Percentiles rank a stretch among this genome's conserved stretches.
phyloP scores from a whole-genome alignment of 2,329 filamentous ascomycete species.

The Diplocarpon rosae region DNA sequence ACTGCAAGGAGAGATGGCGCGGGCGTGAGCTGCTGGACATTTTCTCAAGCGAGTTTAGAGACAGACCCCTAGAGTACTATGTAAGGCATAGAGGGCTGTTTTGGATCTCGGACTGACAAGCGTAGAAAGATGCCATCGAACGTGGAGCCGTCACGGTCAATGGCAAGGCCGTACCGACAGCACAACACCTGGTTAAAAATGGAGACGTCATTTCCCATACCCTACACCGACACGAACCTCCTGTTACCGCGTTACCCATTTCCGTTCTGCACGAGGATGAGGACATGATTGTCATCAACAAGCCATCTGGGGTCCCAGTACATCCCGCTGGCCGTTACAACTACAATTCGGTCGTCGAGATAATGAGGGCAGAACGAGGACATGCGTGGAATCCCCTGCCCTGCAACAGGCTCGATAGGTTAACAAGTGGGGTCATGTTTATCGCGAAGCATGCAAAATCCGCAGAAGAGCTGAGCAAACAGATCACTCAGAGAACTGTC shows the following conservation, averaged over 20 bases:
- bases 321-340: constrained; percentile 93
- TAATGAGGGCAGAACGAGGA: constrained; percentile 68
- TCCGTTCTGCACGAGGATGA: constrained; percentile 83
- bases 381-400: constrained; percentile 47
- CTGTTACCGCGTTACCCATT: constrained; percentile 71
- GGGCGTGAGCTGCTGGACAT: constrained; percentile 73
- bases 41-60: constrained; percentile 84
- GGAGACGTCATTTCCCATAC: constrained; percentile 89
- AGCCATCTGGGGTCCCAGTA: constrained; percentile 88
- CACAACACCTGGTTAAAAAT: constrained; percentile 67
- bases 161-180: constrained; percentile 53
- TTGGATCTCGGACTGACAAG: constrained; percentile 17
- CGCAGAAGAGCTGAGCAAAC: constrained; percentile 63
- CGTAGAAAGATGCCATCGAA: constrained; percentile 63
- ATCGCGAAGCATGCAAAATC: constrained; percentile 77
- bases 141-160: constrained; percentile 71
- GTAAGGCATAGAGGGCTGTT: constrained; percentile 32
- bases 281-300: constrained; percentile 92
- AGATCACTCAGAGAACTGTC: constrained; percentile 72
- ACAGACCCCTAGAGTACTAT: constrained; percentile 80
- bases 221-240: constrained; percentile 89
- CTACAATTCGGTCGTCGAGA: constrained; percentile 89
- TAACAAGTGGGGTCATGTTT: constrained; percentile 98
- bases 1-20: constrained; percentile 89
- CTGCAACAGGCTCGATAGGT: constrained; percentile 85